phyloP scores from a whole-genome alignment of 306 rosid genomes.

The Nissolia schottii region DNA sequence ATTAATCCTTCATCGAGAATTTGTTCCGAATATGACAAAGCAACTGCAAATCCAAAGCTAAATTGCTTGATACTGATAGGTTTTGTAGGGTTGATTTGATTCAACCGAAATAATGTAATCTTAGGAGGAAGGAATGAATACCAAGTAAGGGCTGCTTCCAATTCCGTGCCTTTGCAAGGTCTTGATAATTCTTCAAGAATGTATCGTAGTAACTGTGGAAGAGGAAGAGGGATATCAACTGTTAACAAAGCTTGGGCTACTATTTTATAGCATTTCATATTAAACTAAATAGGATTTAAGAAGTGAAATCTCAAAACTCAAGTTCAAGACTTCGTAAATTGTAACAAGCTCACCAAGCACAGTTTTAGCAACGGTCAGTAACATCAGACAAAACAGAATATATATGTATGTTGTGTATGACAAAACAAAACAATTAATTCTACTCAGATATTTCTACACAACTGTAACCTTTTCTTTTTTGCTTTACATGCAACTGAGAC shows the following conservation, averaged over 20 bases:
- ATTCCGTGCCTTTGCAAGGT: constrained; percentile 57
- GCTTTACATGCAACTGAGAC: too few relatives aligned
- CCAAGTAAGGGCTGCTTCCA: constrained; percentile 93
- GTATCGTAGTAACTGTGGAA: constrained; percentile 73
- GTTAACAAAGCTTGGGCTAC: background rate
- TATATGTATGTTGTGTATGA: too few relatives aligned
- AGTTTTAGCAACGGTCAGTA: background rate
- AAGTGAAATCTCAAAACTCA: constrained; percentile 1
- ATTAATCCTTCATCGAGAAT: constrained; percentile 74
- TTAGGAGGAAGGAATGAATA: constrained; percentile 27
- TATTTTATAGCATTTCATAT: background rate
- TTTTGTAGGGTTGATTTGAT: background rate
- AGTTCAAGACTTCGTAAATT: constrained; percentile 6
- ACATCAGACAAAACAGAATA: background rate
- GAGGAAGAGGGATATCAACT: background rate
- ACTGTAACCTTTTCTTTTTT: background rate
- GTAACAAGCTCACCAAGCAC: background rate
- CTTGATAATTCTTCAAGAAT: constrained; percentile 74
- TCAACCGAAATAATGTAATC: constrained; percentile 4
- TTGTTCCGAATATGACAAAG: constrained; percentile 76
- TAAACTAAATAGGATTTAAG: background rate
- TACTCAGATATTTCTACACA: constrained; percentile 9
- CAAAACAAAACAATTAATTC: background rate
- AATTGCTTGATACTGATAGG: background rate
- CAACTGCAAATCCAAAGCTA: constrained; percentile 57